Evolutionary conservation across 2,329 filamentous ascomycete species (phyloP), one percentile per base, ranked within the genome.

Genomic region (Epichloe typhina): DNA sequence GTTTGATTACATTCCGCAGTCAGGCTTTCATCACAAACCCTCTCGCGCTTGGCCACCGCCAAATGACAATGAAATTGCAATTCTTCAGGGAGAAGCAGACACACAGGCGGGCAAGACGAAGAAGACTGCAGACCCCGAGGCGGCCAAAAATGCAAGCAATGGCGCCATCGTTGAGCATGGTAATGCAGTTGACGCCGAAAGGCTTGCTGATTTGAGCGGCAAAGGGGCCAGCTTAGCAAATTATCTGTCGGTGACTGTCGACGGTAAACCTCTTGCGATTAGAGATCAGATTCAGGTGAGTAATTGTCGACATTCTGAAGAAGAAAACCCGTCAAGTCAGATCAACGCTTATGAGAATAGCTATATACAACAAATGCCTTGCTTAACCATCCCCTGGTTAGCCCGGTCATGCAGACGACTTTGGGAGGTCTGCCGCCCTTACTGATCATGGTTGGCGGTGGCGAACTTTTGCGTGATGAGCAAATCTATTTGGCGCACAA

Each of bases 401-500:
- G 90, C 48, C 89, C 93, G 1, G 76, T 89, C 3, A 75, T 96
- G 61, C 89, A 96, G 58, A 83, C 91, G 1, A 90, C 88, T 0
- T 75, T 98, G 0, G 93, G 93, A 41, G 93, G 93, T 0, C 74
- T 98, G 3, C 90, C 90, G 0, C 93, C 93, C 0, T 70, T 97
- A 31, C 74, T 95, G 5, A 84, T 98, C 42, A 80, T 95, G 62
- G 83, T 84, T 1, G 93, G 91, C 4, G 90, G 91, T 5, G 90
- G 86, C 1, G 93, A 98, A 64, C 76, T 94, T 47, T 74, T 98
- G 17, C 81, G 88, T 12, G 93, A 98, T 60, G 93, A 98, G 66
- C 93, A 97, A 62, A 87, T 97, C 49, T 96, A 95, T 56, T 62
- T 97, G 13, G 93, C 91, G 0, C 93, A 98, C 66, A 97, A 97